A percentile compares a stretch with the other conserved stretches of the same genome.
These are phyloP conservation scores for Linderina pennispora DNA, from an alignment of 192 early-diverging fungal species.

Conservation along the genomic window DNA sequence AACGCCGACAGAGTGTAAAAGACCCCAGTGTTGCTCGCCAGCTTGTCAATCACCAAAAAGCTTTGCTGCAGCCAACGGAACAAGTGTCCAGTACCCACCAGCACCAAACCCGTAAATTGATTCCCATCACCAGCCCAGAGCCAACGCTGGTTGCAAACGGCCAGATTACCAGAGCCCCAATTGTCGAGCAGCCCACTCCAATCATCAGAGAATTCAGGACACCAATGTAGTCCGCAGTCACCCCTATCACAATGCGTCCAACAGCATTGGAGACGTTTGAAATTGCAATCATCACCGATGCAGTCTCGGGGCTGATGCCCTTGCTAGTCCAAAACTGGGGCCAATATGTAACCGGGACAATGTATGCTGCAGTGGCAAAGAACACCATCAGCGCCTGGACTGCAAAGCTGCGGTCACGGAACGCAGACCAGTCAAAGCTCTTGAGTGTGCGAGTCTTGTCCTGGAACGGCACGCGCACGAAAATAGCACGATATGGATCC, in stretches of 20 bases:
- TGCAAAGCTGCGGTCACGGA: background rate
- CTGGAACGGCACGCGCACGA: background rate
- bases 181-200: background rate
- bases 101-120: background rate
- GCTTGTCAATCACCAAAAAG: slow-evolving; percentile 1
- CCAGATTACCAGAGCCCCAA: background rate
- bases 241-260: background rate
- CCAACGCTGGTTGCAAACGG: background rate
- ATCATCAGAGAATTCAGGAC: background rate
- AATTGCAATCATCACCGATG: background rate
- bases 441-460: background rate
- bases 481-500: background rate
- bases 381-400: background rate
- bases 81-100: slow-evolving; percentile 2
- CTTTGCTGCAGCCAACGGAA: slow-evolving; percentile 1
- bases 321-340: background rate
- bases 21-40: background rate
- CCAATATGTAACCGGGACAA: background rate
- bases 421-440: background rate
- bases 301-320: background rate
- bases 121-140: background rate
- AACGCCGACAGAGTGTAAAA: background rate
- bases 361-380: slow-evolving; percentile 1
- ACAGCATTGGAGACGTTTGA: background rate
- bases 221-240: background rate